These are phyloP conservation scores for Paspalum vaginatum DNA, from an alignment of 176 grass and related monocot species.

Conservation along the genomic window DNA sequence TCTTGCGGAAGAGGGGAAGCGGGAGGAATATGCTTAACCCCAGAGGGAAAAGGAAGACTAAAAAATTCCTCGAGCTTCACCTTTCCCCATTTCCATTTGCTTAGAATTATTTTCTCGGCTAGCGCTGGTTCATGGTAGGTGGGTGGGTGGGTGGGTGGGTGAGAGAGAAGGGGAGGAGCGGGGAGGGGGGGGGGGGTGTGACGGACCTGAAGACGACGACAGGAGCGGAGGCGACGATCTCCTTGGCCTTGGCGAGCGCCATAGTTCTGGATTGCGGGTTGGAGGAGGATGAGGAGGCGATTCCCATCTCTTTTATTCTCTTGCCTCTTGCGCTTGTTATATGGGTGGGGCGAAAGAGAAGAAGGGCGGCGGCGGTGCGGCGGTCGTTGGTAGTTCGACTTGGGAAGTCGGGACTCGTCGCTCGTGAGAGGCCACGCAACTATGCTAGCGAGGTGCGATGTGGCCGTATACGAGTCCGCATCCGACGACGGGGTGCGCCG, in stretches of 20 bases:
- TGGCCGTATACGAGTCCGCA: no score
- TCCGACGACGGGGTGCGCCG: no score
- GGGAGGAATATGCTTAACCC: not conserved
- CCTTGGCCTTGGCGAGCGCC: slow-evolving; percentile 72
- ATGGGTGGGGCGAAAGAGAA: not conserved
- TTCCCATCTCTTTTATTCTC: slow-evolving; percentile 54
- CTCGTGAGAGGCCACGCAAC: not conserved
- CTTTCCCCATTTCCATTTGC: not conserved
- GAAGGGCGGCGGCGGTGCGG: not conserved
- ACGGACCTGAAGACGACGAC: slow-evolving; percentile 78
- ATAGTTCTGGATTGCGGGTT: slow-evolving; percentile 36
- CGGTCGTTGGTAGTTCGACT: not conserved
- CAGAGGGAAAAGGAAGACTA: not conserved
- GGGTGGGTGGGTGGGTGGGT: not conserved
- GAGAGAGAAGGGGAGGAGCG: not conserved
- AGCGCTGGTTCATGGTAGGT: not conserved
- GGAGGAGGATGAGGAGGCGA: slow-evolving; percentile 35
- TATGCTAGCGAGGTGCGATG: no score
- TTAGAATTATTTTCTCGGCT: not conserved
- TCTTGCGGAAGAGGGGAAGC: not conserved
- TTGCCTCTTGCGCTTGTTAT: not conserved
- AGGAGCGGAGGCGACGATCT: slow-evolving; percentile 70
- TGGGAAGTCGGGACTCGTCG: not conserved
- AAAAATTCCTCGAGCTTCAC: not conserved
- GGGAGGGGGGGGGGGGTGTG: not conserved